Base-by-base conservation (phyloP, 108 stramenopile genomes). In the Licmophora abbreviata region DNA sequence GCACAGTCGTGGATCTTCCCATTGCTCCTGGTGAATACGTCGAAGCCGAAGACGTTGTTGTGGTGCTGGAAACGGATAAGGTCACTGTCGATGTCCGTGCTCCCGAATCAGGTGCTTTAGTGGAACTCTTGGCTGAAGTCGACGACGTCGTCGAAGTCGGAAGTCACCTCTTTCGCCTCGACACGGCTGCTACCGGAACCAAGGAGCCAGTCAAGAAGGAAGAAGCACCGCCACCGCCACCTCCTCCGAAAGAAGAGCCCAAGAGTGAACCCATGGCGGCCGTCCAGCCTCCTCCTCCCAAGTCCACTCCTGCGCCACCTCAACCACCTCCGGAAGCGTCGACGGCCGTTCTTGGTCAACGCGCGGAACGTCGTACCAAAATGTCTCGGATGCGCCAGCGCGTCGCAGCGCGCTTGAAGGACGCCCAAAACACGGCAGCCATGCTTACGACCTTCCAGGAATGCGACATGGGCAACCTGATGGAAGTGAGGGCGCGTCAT, bases 381-480 rank as follows among this genome's bases (percentile, higher is more conserved):
- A 97, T 99, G 95, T 91, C 83, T 35, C 92, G 97, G 30, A 99
- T 99, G 98, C 92, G 98, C 42, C 81, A 87, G 65, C 92, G 94
- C 32, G 96, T 99, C 38, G 98, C 98, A 9, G 62, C 81, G 27
- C 84, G 98, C 31, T 86, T 99, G 47, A 97, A 97, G 76, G 95
- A 95, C 54, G 93, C 97, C 14, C 98, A 99, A 80, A 96, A 96
- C 71, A 96, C 95, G 7, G 95, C 96, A 12, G 98, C 98, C 56
- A 96, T 96, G 95, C 82, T 99, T 33, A 99, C 98, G 33, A 99
- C 98, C 61, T 99, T 99, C 79, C 97, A 99, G 69, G 98, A 99
- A 68, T 82, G 89, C 38, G 98, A 99, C 71, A 97, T 99, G 98
- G 83, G 91, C 21, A 75, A 76, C 33, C 74, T 97, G 30, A 98